These are phyloP conservation scores for Zymoseptoria crescenta DNA, from an alignment of 2,329 filamentous ascomycete species.

Conservation along the genomic window DNA sequence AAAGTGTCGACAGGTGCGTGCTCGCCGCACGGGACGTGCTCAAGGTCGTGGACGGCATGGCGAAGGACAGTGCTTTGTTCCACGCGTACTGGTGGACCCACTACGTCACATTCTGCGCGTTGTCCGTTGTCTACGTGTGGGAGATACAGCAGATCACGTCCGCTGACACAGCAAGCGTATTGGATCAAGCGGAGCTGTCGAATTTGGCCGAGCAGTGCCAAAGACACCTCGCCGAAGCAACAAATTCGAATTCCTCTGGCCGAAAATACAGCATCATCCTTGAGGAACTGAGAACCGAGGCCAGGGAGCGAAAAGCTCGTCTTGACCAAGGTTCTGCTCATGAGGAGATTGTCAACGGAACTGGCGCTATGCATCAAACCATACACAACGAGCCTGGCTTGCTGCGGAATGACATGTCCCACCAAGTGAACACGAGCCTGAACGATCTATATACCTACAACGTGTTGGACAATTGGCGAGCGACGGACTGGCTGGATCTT, in stretches of 20 bases:
- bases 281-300: slow-evolving; percentile 39
- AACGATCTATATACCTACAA: slow-evolving; percentile 4
- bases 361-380: neutral
- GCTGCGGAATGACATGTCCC: neutral
- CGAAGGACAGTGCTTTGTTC: slow-evolving; percentile 31
- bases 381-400: neutral
- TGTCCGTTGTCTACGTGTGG: slow-evolving; percentile 43
- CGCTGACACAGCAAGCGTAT: slow-evolving; percentile 29
- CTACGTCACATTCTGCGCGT: slow-evolving; percentile 43
- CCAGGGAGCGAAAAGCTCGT: slow-evolving; percentile 14
- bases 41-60: slow-evolving; percentile 33
- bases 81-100: slow-evolving; percentile 45
- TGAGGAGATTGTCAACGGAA: neutral
- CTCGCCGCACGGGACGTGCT: slow-evolving; percentile 5
- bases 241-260: slow-evolving; percentile 40
- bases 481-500: slow-evolving; percentile 30
- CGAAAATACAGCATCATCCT: slow-evolving; percentile 43
- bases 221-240: slow-evolving; percentile 24
- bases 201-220: neutral
- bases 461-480: slow-evolving; percentile 26
- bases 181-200: slow-evolving; percentile 24
- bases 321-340: neutral
- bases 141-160: slow-evolving; percentile 39
- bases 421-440: neutral
- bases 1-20: slow-evolving; percentile 7